A percentile compares a stretch with the other conserved stretches of the same genome.
These are phyloP conservation scores for Diplotaxis tenuifolia DNA, from an alignment of 345 rosid species.

Conservation along the genomic window DNA sequence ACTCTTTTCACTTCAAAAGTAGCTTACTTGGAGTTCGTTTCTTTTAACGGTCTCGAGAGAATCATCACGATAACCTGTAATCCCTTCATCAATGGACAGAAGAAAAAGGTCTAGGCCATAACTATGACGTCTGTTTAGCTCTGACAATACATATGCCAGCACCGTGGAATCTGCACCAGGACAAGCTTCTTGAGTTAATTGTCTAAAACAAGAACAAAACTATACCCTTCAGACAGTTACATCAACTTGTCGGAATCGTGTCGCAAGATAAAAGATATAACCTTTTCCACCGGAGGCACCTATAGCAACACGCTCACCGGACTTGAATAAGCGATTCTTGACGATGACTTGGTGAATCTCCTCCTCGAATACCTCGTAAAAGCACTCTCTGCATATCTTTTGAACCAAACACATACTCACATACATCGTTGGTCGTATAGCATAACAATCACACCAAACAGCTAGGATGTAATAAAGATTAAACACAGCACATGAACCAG, in stretches of 20 bases:
- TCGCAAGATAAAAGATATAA: not conserved
- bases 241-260: not conserved
- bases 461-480: too few species aligned
- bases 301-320: conserved; percentile 77
- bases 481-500: not conserved
- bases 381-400: conserved; percentile 89
- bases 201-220: too few species aligned
- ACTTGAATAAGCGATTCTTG: conserved; percentile 58
- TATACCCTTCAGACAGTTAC: not conserved
- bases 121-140: conserved; percentile 63
- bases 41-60: conserved; percentile 93
- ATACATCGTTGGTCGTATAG: not conserved
- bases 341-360: conserved; percentile 78
- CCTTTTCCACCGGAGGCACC: conserved; percentile 99
- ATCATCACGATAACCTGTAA: conserved; percentile 89
- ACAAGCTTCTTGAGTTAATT: not conserved
- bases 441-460: not conserved
- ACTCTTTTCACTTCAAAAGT: not conserved
- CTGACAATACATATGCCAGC: conserved; percentile 74
- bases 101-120: conserved; percentile 81
- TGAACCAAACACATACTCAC: not conserved
- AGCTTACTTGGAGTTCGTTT: conserved; percentile 72
- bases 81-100: conserved; percentile 85
- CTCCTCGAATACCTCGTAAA: conserved; percentile 76
- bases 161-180: conserved; percentile 75